Base-by-base conservation (phyloP, 805 yeast species). In the Teunomyces funiuensis region DNA sequence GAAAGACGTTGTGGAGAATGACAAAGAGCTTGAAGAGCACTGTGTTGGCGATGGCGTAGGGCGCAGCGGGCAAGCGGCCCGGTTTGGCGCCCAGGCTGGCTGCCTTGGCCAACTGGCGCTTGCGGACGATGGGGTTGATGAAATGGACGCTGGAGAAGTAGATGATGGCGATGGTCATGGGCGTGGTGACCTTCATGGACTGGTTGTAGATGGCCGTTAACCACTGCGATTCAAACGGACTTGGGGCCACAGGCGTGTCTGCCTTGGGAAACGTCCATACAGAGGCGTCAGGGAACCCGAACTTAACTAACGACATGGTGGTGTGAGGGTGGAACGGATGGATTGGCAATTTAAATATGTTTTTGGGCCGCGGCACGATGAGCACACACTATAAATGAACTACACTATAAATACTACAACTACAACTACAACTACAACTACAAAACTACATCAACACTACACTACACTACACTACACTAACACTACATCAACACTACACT, bases 111-210 rank as follows among this genome's bases (percentile, higher is more conserved):
- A 70, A 45, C 53, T 79, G 83, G 43, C 82, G 66, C 11, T 63
- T 63, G n/a, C 68, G 55, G 11, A 79, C 59, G 19, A 65, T 58
- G 8, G 69, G 71, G 60, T 83, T 83, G 45, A 72, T 54, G 23
- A 63, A 51, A 53, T 83, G 87, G 33, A 82, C 86, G 14, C 71
- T 57, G 6, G 73, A 61, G 47, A 84, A 84, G 57, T 83, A 83
- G 13, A 73, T 65, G 3, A 78, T 46, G 9, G 85, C 84, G 41
- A 83, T 72, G 11, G 77, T 62, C 46, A 82, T 50, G 2, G 87
- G 85, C 15, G 82, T 75, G 17, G 69, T 52, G 28, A 73, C 71
- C 43, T 74, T 68, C 71, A 82, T 66, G 18, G 79, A 62, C 8
- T 45, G 20, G 15, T 66, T 60, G 50, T 72, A 78, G 5, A 76